These are phyloP conservation scores for Yamadazyma paraphyllophila DNA, from an alignment of 805 yeast species.

Conservation along the genomic window DNA sequence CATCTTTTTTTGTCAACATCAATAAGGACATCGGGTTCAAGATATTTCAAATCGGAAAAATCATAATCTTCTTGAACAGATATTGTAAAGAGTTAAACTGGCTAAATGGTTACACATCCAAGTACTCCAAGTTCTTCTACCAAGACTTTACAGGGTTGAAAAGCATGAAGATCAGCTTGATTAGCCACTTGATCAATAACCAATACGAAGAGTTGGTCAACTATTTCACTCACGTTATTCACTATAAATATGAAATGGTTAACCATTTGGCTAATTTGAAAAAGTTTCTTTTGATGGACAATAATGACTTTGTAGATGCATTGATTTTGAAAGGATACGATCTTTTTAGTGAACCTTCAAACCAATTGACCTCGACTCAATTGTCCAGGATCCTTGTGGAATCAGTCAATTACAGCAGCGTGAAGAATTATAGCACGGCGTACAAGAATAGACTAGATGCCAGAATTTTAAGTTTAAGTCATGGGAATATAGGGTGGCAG, in stretches of 20 bases:
- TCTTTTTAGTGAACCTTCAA: slow-evolving; percentile 59
- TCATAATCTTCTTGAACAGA: slow-evolving; percentile 58
- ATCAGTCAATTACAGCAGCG: slow-evolving; percentile 56
- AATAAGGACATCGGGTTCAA: slow-evolving; percentile 36
- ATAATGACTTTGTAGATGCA: slow-evolving; percentile 78
- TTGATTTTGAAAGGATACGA: slow-evolving; percentile 55
- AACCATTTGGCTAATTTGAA: slow-evolving; percentile 62
- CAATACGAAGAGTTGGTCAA: slow-evolving; percentile 55
- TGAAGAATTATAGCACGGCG: slow-evolving; percentile 36
- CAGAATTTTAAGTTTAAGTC: slow-evolving; percentile 68
- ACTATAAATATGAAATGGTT: slow-evolving; percentile 45
- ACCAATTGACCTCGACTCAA: slow-evolving; percentile 60
- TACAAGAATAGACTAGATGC: slow-evolving; percentile 71
- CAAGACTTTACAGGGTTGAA: slow-evolving; percentile 31
- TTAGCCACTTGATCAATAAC: slow-evolving; percentile 32
- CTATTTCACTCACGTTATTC: slow-evolving; percentile 49
- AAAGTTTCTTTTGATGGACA: slow-evolving; percentile 64
- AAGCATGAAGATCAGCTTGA: slow-evolving; percentile 31
- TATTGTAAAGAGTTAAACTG: slow-evolving; percentile 70
- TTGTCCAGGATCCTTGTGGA: slow-evolving; percentile 63
- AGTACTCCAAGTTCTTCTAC: slow-evolving; percentile 30
- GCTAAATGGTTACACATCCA: slow-evolving; percentile 45
- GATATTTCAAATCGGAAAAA: slow-evolving; percentile 69
- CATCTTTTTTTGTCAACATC: slow-evolving; percentile 40
- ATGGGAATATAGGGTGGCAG: slow-evolving; percentile 80